Evolutionary conservation across 1,284 basidiomycete species (phyloP), one percentile per base, ranked within the genome.

Genomic region (Moesziomyces sp.): DNA sequence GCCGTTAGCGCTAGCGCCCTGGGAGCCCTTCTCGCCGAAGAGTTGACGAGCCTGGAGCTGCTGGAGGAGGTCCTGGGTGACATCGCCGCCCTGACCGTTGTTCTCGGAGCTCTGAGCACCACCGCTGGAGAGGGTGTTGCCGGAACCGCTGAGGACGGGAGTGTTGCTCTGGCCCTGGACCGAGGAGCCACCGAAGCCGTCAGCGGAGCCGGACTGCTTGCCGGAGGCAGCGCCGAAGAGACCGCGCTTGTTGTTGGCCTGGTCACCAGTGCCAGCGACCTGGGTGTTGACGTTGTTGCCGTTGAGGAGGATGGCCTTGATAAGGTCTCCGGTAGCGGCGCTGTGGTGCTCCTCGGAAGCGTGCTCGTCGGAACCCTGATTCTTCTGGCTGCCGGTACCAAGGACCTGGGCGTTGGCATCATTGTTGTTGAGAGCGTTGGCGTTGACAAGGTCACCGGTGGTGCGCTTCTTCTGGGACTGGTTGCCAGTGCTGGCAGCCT

Each of bases 311-410:
- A 47, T 30, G 24, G 62, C 56, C 2, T 43, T 43, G 56, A 65
- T 26, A 13, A 65, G 46, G 35, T 65, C 56, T 10, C 62, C 62
- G 30, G 56, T 65, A 14, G 47, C n/a, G 28, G 34, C 42, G 10
- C 44, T 47, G 21, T 28, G 21, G 14, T 45, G 13, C 43, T 47
- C 16, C 11, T 61, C 19, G 16, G 42, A 10, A 19, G 35, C 23
- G 42, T 47, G 8, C 44, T 56, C 47, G 45, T 54, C 23, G 48
- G 23, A 47, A 30, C 34, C 46, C 23, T 43, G 23, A 46, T 60
- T 60, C 40, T 54, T 54, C 52, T 62, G 59, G 59, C 51, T 55
- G 59, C 59, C 59, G 28, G 59, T 62, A 34, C 53, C 53, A 19
- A 62, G 52, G 48, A 62, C 34, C 44, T 52, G 52, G 13, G 55